Evolutionary conservation across 2,329 filamentous ascomycete genomes (phyloP).

Genomic region (Acrocalymma vagum): DNA sequence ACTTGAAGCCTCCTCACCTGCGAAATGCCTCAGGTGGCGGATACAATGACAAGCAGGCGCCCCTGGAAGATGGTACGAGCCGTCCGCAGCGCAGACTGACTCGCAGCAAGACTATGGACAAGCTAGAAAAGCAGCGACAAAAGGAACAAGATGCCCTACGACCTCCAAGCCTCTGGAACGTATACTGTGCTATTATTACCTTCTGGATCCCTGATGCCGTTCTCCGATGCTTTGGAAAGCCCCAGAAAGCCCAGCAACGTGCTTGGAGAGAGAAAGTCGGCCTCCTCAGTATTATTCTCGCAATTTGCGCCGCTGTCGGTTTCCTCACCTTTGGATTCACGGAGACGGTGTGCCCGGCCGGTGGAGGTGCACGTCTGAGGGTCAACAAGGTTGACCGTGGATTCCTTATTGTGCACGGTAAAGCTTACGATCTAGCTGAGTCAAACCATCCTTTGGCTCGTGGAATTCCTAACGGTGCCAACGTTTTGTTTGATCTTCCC

Average conservation of each 20-base stretch:
- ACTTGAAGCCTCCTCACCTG: conserved; percentile 54
- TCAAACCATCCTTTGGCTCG: conserved; percentile 82
- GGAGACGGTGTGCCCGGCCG: conserved; percentile 79
- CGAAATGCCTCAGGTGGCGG: conserved; percentile 47
- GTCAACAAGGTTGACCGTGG: conserved; percentile 82
- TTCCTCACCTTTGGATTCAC: conserved; percentile 98
- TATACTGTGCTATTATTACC: conserved; percentile 92
- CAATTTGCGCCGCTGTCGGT: conserved; percentile 88
- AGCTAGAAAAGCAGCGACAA: conserved; percentile 67
- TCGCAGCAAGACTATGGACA: conserved; percentile 66
- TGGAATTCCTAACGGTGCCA: conserved; percentile 77
- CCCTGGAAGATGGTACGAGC: conserved; percentile 35
- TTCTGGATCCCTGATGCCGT: conserved; percentile 93
- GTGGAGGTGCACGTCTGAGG: conserved; percentile 73
- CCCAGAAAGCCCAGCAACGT: conserved; percentile 83
- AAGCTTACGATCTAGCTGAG: conserved; percentile 81
- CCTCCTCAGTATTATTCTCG: conserved; percentile 88
- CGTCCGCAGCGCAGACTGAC: conserved; percentile 68
- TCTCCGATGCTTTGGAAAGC: conserved; percentile 84
- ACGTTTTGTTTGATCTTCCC: conserved; percentile 87
- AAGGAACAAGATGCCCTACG: conserved; percentile 71
- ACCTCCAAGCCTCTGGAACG: conserved; percentile 90
- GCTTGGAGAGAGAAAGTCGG: conserved; percentile 99
- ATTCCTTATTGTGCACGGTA: conserved; percentile 96
- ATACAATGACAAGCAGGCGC: conserved; percentile 48